These are phyloP conservation scores for Panicum hallii DNA, from an alignment of 202 grass and related monocot species.

Conservation along the genomic window DNA sequence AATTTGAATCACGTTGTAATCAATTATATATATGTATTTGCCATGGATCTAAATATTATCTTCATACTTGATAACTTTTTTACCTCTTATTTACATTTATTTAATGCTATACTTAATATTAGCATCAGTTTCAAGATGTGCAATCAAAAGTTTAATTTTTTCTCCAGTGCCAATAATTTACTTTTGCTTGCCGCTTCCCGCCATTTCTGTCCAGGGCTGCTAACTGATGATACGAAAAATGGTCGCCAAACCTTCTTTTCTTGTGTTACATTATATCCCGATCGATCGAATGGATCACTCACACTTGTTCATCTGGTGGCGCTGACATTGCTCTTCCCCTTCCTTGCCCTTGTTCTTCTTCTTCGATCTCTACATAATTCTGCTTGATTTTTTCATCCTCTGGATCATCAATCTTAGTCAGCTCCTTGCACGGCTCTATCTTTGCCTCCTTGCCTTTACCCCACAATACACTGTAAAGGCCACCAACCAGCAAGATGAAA, in stretches of 20 bases:
- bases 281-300: not conserved
- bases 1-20: too few species aligned
- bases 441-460: constrained; percentile 56
- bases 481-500: too few species aligned
- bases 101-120: too few species aligned
- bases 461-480: constrained; percentile 66
- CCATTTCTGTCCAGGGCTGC: not conserved
- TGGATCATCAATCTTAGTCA: not conserved
- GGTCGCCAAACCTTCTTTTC: not conserved
- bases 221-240: not conserved
- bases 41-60: too few species aligned
- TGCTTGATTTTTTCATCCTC: not conserved
- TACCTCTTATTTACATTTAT: too few species aligned
- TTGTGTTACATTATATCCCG: not conserved
- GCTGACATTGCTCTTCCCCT: not conserved
- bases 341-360: not conserved
- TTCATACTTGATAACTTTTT: too few species aligned
- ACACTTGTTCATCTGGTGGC: not conserved
- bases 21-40: too few species aligned
- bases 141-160: not conserved
- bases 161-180: not conserved
- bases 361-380: not conserved
- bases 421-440: not conserved
- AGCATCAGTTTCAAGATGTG: not conserved
- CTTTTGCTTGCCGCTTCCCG: not conserved